A percentile compares a stretch with the other conserved stretches of the same genome.
Conservation (phyloP, 306 rosid species). For the Trifolium fragiferum region DNA sequence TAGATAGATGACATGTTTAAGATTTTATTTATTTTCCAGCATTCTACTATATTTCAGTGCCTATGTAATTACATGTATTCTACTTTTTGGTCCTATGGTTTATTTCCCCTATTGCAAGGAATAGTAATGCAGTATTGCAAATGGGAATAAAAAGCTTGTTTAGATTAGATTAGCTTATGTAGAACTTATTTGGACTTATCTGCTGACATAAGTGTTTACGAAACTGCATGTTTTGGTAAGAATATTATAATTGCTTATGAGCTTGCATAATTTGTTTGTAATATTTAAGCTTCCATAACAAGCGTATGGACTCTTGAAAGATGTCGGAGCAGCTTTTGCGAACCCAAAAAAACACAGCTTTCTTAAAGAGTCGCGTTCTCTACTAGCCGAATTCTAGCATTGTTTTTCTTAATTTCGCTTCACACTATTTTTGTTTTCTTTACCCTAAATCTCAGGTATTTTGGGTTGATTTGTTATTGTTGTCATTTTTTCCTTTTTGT, state of each 20-base stretch:
- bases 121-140: too few species aligned
- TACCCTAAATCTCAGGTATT: neutral
- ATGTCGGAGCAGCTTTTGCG: neutral
- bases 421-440: neutral
- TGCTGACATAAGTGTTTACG: neutral
- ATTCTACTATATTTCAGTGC: neutral
- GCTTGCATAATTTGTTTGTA: neutral
- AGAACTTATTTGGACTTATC: neutral
- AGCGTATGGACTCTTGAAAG: neutral
- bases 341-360: neutral
- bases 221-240: neutral
- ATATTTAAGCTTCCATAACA: neutral
- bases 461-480: too few species aligned
- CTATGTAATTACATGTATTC: neutral
- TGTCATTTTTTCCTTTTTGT: too few species aligned
- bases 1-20: neutral
- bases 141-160: too few species aligned
- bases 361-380: neutral
- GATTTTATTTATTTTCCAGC: neutral
- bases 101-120: too few species aligned
- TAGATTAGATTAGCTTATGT: neutral
- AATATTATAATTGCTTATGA: neutral
- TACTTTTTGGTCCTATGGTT: too few species aligned
- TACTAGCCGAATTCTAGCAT: neutral
- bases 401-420: too few species aligned